Percentiles rank a stretch among this genome's conserved stretches.
Conservation (phyloP, 2,329 filamentous ascomycete species). For the Hypoxylon sp. region DNA sequence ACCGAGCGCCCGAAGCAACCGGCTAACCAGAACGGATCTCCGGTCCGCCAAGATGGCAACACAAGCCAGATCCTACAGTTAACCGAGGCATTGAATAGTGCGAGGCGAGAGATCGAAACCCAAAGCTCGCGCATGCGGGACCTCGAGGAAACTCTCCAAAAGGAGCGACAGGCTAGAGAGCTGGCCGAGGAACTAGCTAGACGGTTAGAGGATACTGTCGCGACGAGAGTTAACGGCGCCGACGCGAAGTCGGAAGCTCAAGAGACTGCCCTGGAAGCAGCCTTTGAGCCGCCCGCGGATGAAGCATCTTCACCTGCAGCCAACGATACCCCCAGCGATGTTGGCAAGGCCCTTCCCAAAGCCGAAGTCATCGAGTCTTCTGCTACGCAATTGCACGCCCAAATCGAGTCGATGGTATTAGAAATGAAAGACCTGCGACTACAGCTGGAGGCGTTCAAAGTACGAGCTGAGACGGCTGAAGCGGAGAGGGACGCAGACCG, state of each 20-base stretch:
- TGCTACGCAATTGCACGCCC: conserved; percentile 65
- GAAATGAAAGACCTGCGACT: conserved; percentile 84
- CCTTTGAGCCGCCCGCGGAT: conserved; percentile 55
- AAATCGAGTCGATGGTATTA: conserved; percentile 76
- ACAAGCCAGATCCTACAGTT: conserved; percentile 81
- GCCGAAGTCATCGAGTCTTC: conserved; percentile 50
- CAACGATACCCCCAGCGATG: conserved; percentile 27
- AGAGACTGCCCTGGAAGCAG: conserved; percentile 54
- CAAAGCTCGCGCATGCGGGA: conserved; percentile 82
- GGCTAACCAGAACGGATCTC: conserved; percentile 60
- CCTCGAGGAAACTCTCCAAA: conserved; percentile 78
- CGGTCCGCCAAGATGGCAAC: conserved; percentile 63
- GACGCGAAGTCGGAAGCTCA: conserved; percentile 47
- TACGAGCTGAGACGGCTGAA: conserved; percentile 82
- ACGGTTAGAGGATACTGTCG: conserved; percentile 66
- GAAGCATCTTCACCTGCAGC: conserved; percentile 34
- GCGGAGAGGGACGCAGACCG: conserved; percentile 75
- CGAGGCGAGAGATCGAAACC: conserved; percentile 86
- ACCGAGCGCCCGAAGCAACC: conserved; percentile 75
- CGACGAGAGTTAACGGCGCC: conserved; percentile 51
- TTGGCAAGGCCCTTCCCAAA: conserved; percentile 37
- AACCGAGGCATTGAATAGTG: conserved; percentile 82
- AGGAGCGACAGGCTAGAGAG: conserved; percentile 83
- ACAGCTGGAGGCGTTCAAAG: conserved; percentile 79
- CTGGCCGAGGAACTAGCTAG: conserved; percentile 83